Base-by-base conservation (phyloP, 768 basidiomycete species). In the Boletellus ananiceps region DNA sequence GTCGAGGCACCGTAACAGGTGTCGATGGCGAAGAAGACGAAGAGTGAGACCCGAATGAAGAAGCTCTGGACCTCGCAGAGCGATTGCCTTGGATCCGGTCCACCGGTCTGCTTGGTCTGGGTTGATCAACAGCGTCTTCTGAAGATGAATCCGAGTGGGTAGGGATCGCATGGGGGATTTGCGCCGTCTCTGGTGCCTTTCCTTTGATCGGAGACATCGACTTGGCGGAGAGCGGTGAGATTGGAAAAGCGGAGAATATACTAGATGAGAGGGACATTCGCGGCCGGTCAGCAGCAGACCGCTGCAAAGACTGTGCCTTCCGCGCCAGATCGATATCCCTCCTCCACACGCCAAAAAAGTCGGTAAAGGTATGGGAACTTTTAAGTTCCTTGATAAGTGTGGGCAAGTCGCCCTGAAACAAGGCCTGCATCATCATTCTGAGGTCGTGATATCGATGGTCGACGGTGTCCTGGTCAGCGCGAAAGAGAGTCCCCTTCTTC, bases 301-400 rank as follows among this genome's bases (percentile, higher is more conserved):
- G 56, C 51, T 57, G 62, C 48, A 32, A 11, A 31, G 52, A 36
- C 3, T 45, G 63, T 48, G n/a, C 37, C 59, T 77, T 81, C 52
- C 73, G 71, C 23, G 72, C 73, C 16, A 80, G 69, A 46, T 90
- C 87, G 51, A 78, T 66, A 63, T 92, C 89, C 34, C 82, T 69
- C 52, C 83, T 73, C 89, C 89, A 91, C 54, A 78, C 76, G 13
- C 80, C 84, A 59, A 92, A 92, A 66, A 91, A 92, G 62, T 90
- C 84, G 3, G 80, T 80, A 43, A 88, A 77, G 25, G 74, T 63
- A 31, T 71, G 73, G 23, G 76, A 77, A 15, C 70, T 70, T 34
- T 86, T 74, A 46, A 92, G 74, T 49, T 90, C 89, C 47, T 73
- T 68, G 43, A 91, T 66, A 39, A 91, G 73, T 0, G 75, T 73